phyloP scores from a whole-genome alignment of 108 stramenopile genomes.

The Conticribra weissflogii region DNA sequence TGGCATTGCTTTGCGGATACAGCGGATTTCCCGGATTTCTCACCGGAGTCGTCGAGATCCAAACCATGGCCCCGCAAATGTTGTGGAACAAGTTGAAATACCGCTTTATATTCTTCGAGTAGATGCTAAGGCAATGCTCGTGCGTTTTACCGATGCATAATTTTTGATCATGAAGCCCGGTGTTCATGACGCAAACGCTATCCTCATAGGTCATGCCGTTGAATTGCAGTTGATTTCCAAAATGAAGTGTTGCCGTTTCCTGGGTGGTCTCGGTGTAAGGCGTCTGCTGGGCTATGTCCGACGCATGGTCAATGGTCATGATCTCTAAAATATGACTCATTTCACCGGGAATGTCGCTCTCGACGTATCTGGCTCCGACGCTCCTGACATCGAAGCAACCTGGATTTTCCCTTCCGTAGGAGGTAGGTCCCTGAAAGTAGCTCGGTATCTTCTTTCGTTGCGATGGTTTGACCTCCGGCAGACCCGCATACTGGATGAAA shows the following conservation, averaged over 20 bases:
- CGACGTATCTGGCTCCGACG: not conserved
- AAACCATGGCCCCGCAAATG: not conserved
- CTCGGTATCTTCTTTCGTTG: not conserved
- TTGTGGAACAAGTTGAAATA: not conserved
- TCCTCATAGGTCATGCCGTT: not conserved
- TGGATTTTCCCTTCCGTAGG: not conserved
- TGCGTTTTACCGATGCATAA: not conserved
- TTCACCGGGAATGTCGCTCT: not conserved
- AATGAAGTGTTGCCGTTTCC: not conserved
- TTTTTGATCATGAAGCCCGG: not conserved
- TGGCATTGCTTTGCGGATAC: not conserved
- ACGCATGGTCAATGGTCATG: not conserved
- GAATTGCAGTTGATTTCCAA: not conserved
- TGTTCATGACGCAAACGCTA: not conserved
- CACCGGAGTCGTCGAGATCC: not conserved
- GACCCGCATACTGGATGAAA: not conserved
- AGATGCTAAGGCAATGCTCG: not conserved
- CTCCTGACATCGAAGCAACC: not conserved
- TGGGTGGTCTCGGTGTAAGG: not conserved
- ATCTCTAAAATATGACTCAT: not conserved
- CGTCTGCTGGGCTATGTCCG: not conserved
- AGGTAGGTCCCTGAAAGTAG: not conserved
- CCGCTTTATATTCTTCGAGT: not conserved
- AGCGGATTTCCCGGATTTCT: not conserved
- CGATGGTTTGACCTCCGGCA: not conserved